Evolutionary conservation across 1,139 yeast genomes (phyloP), one percentile per base, ranked within the genome.

Genomic region (Saccharomyces hybrid): DNA sequence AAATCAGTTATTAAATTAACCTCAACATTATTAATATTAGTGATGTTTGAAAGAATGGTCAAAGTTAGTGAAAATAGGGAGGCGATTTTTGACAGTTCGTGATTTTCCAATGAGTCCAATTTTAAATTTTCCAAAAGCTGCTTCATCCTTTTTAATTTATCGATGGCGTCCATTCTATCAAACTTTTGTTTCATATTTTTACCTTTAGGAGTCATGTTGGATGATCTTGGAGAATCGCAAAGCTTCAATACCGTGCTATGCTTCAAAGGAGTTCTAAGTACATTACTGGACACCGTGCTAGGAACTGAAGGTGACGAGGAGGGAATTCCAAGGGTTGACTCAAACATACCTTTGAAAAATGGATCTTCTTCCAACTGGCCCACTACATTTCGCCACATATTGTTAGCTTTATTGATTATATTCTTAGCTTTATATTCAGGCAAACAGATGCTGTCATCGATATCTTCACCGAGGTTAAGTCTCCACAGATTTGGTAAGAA

Each of bases 321-420:
- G 0, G 82, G 82, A 7, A 76, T 66, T 2, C 79, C 74, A 57
- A 77, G 63, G 0, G 79, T 78, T 1, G 82, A 76, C 50, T 79
- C 82, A 52, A 73, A 76, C 44, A 78, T 62, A 27, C 75, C 74
- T n/a, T 76, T 73, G 58, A 74, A 76, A 28, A 77, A 73, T 0
- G 82, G 79, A 59, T 79, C 81, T 6, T 61, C 55, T 42, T 69
- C 71, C 56, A 73, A 57, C 5, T 65, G 65, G 5, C 53, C 59
- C 49, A 68, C 58, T 2, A 72, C 66, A 27, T 60, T 61, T n/a
- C 57, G 53, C 50, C 68, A 69, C 14, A 63, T 54, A n/a, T 58
- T 60, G 48, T 67, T 62, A 2, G 71, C 58, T 30, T 63, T 63
- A 55, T 70, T 69, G 52, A 71, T 58, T 13, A 57, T 54, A 54